These are phyloP conservation scores for Aspergillus cristatus DNA, from an alignment of 495 filamentous ascomycete genomes.

Conservation along the genomic window DNA sequence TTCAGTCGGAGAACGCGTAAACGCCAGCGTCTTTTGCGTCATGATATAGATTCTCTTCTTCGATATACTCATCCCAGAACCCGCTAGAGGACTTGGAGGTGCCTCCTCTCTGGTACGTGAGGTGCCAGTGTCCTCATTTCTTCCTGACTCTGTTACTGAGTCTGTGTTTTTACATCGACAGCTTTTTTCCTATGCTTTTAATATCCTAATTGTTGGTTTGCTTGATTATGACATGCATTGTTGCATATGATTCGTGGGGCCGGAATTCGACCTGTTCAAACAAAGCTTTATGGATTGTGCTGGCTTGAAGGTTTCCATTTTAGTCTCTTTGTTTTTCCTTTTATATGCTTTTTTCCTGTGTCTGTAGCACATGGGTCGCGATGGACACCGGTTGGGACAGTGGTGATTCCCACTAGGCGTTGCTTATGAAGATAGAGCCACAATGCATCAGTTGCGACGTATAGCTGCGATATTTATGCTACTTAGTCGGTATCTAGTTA, in stretches of 20 bases:
- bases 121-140: constrained; percentile 13
- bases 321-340: not conserved
- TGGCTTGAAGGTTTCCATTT: not conserved
- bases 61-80: constrained; percentile 24
- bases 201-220: constrained; percentile 32
- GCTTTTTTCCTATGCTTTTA: constrained; percentile 29
- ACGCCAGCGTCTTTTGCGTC: constrained; percentile 24
- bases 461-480: too few species aligned
- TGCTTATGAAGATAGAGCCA: too few species aligned
- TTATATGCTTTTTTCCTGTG: not conserved
- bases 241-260: not conserved
- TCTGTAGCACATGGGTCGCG: too few species aligned
- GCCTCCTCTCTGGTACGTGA: constrained; percentile 18
- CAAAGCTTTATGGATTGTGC: too few species aligned
- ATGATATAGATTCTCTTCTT: constrained; percentile 28
- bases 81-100: constrained; percentile 7
- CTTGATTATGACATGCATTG: not conserved
- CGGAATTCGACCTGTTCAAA: not conserved
- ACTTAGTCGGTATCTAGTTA: too few species aligned
- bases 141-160: constrained; percentile 20
- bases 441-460: too few species aligned
- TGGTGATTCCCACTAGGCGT: too few species aligned
- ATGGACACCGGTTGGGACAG: too few species aligned
- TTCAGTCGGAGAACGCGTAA: constrained; percentile 41
- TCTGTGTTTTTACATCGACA: constrained; percentile 31